A percentile compares a stretch with the other conserved stretches of the same genome.
phyloP scores from a whole-genome alignment of 306 rosid species.

The Vicia faba region DNA sequence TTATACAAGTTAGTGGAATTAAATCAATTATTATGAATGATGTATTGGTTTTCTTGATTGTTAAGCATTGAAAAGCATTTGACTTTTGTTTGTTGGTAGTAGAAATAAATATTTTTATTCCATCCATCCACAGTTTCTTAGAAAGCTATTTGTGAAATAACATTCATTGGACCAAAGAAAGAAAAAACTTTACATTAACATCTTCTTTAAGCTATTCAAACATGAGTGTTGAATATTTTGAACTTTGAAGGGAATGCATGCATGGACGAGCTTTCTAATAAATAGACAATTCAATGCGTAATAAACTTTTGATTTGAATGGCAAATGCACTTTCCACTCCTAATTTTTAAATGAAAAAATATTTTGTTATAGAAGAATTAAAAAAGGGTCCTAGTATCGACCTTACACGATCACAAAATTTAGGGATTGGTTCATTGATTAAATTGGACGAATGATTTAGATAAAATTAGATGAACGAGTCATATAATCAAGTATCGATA shows the following conservation, averaged over 20 bases:
- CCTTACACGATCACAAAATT: no score
- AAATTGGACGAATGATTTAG: no score
- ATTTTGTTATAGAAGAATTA: neutral
- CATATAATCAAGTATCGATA: no score
- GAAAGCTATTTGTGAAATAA: conserved; percentile 43
- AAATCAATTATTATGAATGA: neutral
- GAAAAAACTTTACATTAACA: conserved; percentile 19
- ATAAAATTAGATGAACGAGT: no score
- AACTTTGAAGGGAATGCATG: conserved; percentile 24
- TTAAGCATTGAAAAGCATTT: conserved; percentile 61
- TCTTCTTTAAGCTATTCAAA: conserved; percentile 33
- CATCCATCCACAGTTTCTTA: conserved; percentile 38
- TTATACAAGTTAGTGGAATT: neutral
- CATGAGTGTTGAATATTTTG: conserved; percentile 2
- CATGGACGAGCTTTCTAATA: conserved; percentile 38
- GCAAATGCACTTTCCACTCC: conserved; percentile 9
- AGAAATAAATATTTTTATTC: conserved; percentile 43
- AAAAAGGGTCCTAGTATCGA: no score
- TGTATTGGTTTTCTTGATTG: conserved; percentile 50
- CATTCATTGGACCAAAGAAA: conserved; percentile 31
- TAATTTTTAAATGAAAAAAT: neutral
- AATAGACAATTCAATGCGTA: conserved; percentile 41
- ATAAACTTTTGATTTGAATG: conserved; percentile 39
- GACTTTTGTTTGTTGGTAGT: conserved; percentile 38
- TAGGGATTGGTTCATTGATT: no score